phyloP scores from a whole-genome alignment of 352 stramenopile species.

The Globisporangium okanoganense region DNA sequence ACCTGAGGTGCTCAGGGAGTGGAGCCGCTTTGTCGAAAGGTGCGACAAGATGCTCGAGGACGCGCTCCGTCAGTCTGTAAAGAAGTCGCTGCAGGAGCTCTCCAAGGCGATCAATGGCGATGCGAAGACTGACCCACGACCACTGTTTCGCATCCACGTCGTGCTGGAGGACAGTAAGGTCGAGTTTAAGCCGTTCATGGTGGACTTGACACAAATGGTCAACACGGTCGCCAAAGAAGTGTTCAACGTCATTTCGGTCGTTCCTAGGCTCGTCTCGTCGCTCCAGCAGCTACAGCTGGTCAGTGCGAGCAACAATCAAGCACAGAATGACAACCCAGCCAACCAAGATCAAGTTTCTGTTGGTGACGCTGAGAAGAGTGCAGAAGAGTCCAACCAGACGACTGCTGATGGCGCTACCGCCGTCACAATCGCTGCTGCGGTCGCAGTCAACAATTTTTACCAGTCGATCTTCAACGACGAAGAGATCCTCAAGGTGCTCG shows the following conservation, averaged over 20 bases:
- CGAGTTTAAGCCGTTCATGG: constrained; percentile 93
- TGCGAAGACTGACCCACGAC: constrained; percentile 87
- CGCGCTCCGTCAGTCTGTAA: constrained; percentile 89
- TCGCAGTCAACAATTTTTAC: constrained; percentile 77
- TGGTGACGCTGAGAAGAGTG: constrained; percentile 3
- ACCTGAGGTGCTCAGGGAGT: constrained; percentile 90
- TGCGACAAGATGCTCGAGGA: constrained; percentile 91
- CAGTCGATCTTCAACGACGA: constrained; percentile 95
- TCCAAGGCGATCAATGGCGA: constrained; percentile 94
- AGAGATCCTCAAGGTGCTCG: constrained; percentile 93
- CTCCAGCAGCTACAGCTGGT: constrained; percentile 22
- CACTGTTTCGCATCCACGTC: constrained; percentile 92
- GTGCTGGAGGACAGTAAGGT: constrained; percentile 92
- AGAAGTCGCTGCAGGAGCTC: constrained; percentile 93
- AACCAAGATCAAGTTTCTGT: neutral
- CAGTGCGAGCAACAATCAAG: constrained; percentile 20
- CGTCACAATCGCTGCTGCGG: neutral
- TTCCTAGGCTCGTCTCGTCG: constrained; percentile 79
- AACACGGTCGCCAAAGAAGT: constrained; percentile 94
- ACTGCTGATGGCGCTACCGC: neutral
- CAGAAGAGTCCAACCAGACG: constrained; percentile 4
- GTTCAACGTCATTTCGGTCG: constrained; percentile 91
- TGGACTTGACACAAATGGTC: constrained; percentile 93
- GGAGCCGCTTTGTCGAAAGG: constrained; percentile 86
- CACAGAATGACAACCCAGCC: constrained; percentile 2